Base-by-base conservation (phyloP, 805 yeast species). In the Torulaspora indica region DNA sequence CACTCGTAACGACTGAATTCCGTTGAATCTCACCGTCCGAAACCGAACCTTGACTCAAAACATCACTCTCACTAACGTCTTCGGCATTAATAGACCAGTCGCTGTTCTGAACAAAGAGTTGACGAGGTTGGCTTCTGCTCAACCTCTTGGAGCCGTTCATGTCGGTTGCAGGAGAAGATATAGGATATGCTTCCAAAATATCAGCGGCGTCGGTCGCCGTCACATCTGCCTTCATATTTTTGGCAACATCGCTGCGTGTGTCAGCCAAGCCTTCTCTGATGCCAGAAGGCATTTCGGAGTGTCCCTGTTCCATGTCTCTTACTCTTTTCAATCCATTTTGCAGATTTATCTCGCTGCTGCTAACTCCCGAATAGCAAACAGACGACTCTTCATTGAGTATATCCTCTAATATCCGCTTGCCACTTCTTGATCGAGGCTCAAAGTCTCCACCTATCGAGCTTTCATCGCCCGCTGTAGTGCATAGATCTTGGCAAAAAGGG, bases 401-500 rank as follows among this genome's bases (percentile, higher is more conserved):
- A 13, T 47, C 51, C 20, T 55, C 56, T 27, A 53, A 43, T 13
- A 49, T 31, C 14, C 48, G 41, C n/a, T 47, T 50, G 13, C 40
- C 27, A 25, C 18, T 29, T n/a, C 27, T 29, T 8, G 25, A n/a
- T 8, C 18, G 24, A 22, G n/a, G 23, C 8, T 27, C 34, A 13
- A 22, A 18, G 4, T 14, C 42, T 13, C 31, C 36, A 15, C 8
- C 33, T 14, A 30, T 14, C 2, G 44, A 18, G n/a, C 27, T 23
- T 2, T 43, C 39, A 10, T 28, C 44, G 3, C 28, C 23, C 17
- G 34, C 44, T 8, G 43, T 47, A 14, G 38, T 38, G 38, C 47
- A 53, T 3, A 53, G 34, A 42, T 59, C 64, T 14, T 56, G 52
- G 8, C 42, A 42, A 32, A 55, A 55, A 4, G 60, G 58, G 8